Evolutionary conservation across 108 stramenopile species (phyloP), one percentile per base, ranked within the genome.

Genomic region (Conticribra guillardii): DNA sequence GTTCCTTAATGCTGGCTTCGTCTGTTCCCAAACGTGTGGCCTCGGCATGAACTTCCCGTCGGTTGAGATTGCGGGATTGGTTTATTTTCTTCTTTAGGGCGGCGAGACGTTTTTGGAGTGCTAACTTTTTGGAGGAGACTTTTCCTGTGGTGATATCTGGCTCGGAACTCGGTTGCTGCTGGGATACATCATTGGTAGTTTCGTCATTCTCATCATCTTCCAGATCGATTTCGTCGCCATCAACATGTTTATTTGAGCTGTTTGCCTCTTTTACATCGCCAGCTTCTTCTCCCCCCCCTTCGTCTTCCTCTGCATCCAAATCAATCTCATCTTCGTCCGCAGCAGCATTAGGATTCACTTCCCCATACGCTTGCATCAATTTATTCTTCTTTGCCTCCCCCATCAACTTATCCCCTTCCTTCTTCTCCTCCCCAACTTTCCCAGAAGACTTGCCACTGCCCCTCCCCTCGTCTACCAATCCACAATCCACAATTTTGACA

Each of bases 61-160:
- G 81, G 77, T 96, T 96, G 24, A 96, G 76, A 58, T 82, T 82
- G 2, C 92, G 87, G 5, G 92, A 92, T 72, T 96, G 92, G 67
- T 96, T 96, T 73, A 93, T 93, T 74, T 92, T 93, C 52, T 84
- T 65, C 60, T 90, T 87, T 24, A 96, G 79, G 47, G 82, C 80
- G 14, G 86, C 84, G 33, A 95, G 79, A 0, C 94, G 86, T 63
- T 73, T 76, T 62, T 84, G 76, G 50, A 93, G 54, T n/a, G 85
- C 74, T 24, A 61, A 69, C 64, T 73, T 80, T 61, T 86, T 87
- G 41, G 75, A 64, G 14, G 37, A 70, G 8, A 71, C 56, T 29
- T 60, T 71, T 9, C 75, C 55, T 2, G 33, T 7, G 22, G 49
- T 16, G 22, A 75, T 63, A 44, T 58, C 69, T 2, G 76, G 47